Percentiles rank a stretch among this genome's conserved stretches.
Conservation (phyloP, 306 rosid genomes). For the Hippophae tibetana region DNA sequence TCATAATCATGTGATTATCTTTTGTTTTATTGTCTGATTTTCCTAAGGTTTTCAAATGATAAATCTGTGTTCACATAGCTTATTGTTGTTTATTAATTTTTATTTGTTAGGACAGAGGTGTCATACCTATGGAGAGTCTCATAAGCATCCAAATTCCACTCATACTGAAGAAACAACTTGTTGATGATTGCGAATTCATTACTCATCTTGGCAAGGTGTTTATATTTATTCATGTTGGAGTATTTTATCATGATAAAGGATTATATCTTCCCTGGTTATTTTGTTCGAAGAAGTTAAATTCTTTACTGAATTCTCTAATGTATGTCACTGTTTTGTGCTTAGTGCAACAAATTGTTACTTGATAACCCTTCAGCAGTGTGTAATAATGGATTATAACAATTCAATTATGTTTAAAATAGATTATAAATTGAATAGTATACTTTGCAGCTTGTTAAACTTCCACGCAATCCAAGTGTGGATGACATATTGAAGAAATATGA, state of each 20-base stretch:
- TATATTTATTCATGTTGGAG: constrained; percentile 8
- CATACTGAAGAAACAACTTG: constrained; percentile 62
- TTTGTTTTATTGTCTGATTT: too few relatives aligned
- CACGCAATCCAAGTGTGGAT: constrained; percentile 70
- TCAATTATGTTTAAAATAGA: not conserved
- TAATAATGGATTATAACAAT: not conserved
- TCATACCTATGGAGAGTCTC: constrained; percentile 39
- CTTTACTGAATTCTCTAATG: not conserved
- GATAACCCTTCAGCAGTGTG: not conserved
- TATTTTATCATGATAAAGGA: not conserved
- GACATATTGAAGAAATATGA: constrained; percentile 62
- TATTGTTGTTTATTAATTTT: too few relatives aligned
- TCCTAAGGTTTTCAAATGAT: too few relatives aligned
- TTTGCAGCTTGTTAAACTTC: constrained; percentile 88
- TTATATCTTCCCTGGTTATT: constrained; percentile 13
- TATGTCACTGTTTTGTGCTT: not conserved
- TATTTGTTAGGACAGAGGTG: too few relatives aligned
- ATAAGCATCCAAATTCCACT: constrained; percentile 57
- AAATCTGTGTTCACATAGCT: too few relatives aligned
- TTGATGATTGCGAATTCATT: constrained; percentile 73
- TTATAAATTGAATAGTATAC: constrained; percentile 2
- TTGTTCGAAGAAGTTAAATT: not conserved
- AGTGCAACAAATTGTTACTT: not conserved
- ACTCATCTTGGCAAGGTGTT: constrained; percentile 82
- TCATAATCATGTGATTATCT: too few relatives aligned